A percentile compares a stretch with the other conserved stretches of the same genome.
These are phyloP conservation scores for Ceratobasidium theobromae DNA, from an alignment of 1,284 basidiomycete species.

Conservation along the genomic window DNA sequence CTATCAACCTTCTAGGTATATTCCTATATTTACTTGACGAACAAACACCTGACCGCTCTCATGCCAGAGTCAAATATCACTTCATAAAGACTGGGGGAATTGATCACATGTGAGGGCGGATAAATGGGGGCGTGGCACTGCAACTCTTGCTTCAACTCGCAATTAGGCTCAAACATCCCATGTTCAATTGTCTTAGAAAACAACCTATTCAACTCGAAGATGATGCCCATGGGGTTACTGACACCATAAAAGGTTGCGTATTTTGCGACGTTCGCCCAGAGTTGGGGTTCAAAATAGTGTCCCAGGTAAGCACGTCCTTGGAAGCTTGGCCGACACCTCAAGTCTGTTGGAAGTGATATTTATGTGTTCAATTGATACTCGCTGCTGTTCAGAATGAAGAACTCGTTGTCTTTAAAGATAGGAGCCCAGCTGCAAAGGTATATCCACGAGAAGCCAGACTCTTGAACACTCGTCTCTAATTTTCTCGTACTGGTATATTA, in stretches of 20 bases:
- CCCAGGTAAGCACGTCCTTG: conserved; percentile 53
- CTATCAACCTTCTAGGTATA: background rate
- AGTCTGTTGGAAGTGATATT: conserved; percentile 1
- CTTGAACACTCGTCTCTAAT: no score
- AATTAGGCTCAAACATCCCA: background rate
- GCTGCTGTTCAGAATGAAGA: conserved; percentile 43
- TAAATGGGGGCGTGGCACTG: no score
- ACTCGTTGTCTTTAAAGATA: conserved; percentile 48
- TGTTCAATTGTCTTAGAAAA: conserved; percentile 13
- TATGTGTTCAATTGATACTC: background rate
- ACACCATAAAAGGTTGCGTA: conserved; percentile 43
- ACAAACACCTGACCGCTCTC: no score
- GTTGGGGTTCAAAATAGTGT: conserved; percentile 61
- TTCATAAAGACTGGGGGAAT: no score
- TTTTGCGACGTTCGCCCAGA: conserved; percentile 60
- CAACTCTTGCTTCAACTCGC: background rate
- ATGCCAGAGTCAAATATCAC: no score
- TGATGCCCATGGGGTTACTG: background rate
- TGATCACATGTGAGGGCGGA: no score
- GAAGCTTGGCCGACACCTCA: background rate
- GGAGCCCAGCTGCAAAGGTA: conserved; percentile 44
- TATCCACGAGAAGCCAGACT: background rate
- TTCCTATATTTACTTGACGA: no score
- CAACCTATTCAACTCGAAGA: conserved; percentile 9
- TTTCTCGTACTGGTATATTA: no score